Base-by-base conservation (phyloP, 106 monocot species). In the Dendrobium officinale region DNA sequence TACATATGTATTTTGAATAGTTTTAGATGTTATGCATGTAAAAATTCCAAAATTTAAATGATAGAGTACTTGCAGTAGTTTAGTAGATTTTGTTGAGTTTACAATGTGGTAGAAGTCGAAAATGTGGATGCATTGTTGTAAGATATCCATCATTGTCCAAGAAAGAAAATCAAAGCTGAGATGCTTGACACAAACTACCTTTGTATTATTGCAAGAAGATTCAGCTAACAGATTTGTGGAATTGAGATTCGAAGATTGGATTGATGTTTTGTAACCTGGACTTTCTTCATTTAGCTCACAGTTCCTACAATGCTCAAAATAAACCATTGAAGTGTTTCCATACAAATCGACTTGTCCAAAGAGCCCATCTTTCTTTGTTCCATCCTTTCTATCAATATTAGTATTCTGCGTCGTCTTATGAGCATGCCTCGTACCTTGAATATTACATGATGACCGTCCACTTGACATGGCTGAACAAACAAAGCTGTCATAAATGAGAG, bases 341-440 rank as follows among this genome's bases (percentile, higher is more conserved):
- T 54, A 77, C 24, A 85, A 82, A 37, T 42, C 81, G 37, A 76
- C 55, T 29, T 68, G 73, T 72, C 67, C n/a, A 80, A 82, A 82
- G 29, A 92, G 74, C 6, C 92, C 93, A 88, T 93, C 89, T 73
- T 88, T 88, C 54, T 88, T 16, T 45, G 93, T 83, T 73, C 86
- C 82, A 85, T 91, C 84, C 9, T 89, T 80, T 43, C 73, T 42
- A 16, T 82, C 37, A 54, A 75, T 64, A 47, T 83, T 83, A 70
- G 87, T 79, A 44, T 42, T 84, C 93, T 90, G 88, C 5, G 89
- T 70, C 40, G 86, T 85, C 51, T 93, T 86, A 75, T 78, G 85
- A 9, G 86, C 33, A 56, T 85, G 88, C 78, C 83, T 77, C 22
- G 22, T 74, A 64, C 67, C 24, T 11, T 80, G 86, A 75, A 85